Conservation (phyloP, 805 yeast genomes). For the Metschnikowia santaceciliae region DNA sequence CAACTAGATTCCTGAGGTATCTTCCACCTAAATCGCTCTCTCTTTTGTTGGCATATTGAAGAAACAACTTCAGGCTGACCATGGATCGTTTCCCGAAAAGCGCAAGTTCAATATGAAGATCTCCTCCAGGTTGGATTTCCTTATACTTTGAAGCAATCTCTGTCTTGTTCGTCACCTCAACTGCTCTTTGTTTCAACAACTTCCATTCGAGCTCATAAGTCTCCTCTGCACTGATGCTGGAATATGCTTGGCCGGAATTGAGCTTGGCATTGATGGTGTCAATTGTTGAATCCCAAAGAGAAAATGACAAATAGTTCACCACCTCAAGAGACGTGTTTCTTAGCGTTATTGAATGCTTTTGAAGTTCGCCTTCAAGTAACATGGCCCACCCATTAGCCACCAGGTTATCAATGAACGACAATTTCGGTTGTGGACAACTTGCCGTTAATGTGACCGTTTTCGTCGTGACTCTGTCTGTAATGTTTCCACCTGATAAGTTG, state of each 20-base stretch:
- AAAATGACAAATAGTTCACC: slow-evolving; percentile 55
- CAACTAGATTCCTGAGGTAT: slow-evolving; percentile 51
- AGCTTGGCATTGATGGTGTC: slow-evolving; percentile 59
- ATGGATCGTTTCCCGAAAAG: slow-evolving; percentile 72
- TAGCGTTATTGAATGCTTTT: slow-evolving; percentile 46
- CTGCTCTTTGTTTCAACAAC: slow-evolving; percentile 54
- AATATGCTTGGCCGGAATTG: slow-evolving; percentile 21
- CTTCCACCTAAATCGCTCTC: slow-evolving; percentile 18
- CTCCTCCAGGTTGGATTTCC: slow-evolving; percentile 36
- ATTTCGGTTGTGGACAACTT: slow-evolving; percentile 54
- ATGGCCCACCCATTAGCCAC: slow-evolving; percentile 64
- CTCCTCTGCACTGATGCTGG: slow-evolving; percentile 48
- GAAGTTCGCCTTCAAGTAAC: slow-evolving; percentile 75
- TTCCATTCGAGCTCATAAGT: slow-evolving; percentile 73
- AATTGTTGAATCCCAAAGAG: slow-evolving; percentile 68
- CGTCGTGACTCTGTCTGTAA: slow-evolving; percentile 17
- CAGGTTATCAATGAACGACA: slow-evolving; percentile 49
- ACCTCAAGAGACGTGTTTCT: slow-evolving; percentile 56
- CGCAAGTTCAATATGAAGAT: slow-evolving; percentile 50
- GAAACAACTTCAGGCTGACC: slow-evolving; percentile 55
- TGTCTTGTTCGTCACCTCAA: slow-evolving; percentile 48
- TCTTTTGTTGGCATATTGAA: slow-evolving; percentile 54
- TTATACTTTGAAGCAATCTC: slow-evolving; percentile 34
- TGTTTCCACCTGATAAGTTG: slow-evolving; percentile 24
- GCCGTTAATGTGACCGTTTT: slow-evolving; percentile 28